phyloP scores from a whole-genome alignment of 805 yeast species.

The Brettanomyces sp. region DNA sequence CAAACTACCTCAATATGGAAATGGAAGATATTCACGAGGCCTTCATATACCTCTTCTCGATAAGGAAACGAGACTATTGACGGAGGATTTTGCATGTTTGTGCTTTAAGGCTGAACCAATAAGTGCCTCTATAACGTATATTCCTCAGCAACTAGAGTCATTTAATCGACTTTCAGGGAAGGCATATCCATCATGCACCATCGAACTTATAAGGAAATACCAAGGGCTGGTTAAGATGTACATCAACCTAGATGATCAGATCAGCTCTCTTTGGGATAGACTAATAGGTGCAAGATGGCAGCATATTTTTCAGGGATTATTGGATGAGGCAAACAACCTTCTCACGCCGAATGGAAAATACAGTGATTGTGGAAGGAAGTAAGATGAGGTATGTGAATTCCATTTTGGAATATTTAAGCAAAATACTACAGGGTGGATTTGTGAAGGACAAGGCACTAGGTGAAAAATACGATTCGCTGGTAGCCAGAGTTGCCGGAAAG shows the following conservation, averaged over 20 bases:
- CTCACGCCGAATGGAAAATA: not conserved
- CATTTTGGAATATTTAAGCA: not conserved
- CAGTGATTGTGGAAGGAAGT: not conserved
- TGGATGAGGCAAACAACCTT: conserved; percentile 19
- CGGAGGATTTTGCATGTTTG: conserved; percentile 26
- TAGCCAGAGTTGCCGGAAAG: not conserved
- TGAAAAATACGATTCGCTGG: not conserved
- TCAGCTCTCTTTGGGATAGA: conserved; percentile 33
- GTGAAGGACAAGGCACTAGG: not conserved
- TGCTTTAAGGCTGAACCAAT: conserved; percentile 39
- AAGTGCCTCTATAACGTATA: conserved; percentile 39
- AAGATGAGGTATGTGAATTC: not conserved
- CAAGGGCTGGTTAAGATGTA: conserved; percentile 31
- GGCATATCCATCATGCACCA: conserved; percentile 23
- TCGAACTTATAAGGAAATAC: conserved; percentile 29
- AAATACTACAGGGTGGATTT: not conserved
- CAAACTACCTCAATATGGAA: conserved; percentile 16
- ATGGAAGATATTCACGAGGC: conserved; percentile 3
- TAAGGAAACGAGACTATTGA: conserved; percentile 1
- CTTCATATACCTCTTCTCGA: conserved; percentile 5
- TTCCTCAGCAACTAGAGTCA: conserved; percentile 41
- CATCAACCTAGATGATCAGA: conserved; percentile 30
- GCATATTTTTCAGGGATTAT: conserved; percentile 37
- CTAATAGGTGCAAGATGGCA: conserved; percentile 49
- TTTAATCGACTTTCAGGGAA: conserved; percentile 26